Evolutionary conservation across 106 monocot species (phyloP).

Genomic region (Cymbidium sinense): DNA sequence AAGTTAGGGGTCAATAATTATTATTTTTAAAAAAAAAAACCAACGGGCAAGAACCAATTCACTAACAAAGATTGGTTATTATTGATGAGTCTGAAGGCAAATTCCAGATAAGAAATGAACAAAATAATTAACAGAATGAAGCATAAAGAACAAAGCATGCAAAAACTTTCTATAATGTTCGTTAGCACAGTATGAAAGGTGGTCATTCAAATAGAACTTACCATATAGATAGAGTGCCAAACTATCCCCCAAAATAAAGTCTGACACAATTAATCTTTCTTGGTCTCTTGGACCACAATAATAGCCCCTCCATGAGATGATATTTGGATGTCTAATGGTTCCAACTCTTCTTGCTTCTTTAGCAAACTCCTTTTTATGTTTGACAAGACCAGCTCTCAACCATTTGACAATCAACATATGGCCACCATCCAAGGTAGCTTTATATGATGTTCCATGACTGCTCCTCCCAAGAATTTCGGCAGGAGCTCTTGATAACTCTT

Average conservation of each 20-base stretch:
- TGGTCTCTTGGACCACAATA: constrained; percentile 91
- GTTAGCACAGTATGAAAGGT: background rate
- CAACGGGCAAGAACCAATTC: too few species aligned
- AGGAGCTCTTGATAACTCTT: constrained; percentile 80
- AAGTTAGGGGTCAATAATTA: too few species aligned
- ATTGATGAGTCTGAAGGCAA: too few species aligned
- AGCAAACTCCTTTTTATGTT: constrained; percentile 79
- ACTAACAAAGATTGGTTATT: too few species aligned
- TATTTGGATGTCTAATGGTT: constrained; percentile 62
- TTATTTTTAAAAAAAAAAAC: too few species aligned
- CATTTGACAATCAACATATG: constrained; percentile 82
- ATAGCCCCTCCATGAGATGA: constrained; percentile 75
- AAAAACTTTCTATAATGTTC: background rate
- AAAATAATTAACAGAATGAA: too few species aligned
- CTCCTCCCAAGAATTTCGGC: constrained; percentile 96
- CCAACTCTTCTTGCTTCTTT: constrained; percentile 83
- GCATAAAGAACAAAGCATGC: too few species aligned
- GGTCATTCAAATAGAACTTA: constrained; percentile 21
- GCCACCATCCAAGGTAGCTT: constrained; percentile 70
- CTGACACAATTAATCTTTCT: constrained; percentile 76
- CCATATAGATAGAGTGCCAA: constrained; percentile 88
- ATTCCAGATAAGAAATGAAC: too few species aligned
- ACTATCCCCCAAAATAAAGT: constrained; percentile 76
- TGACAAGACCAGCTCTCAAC: constrained; percentile 86
- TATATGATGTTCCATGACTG: constrained; percentile 94